These are phyloP conservation scores for Sesbania bispinosa DNA, from an alignment of 306 rosid species.

Conservation along the genomic window DNA sequence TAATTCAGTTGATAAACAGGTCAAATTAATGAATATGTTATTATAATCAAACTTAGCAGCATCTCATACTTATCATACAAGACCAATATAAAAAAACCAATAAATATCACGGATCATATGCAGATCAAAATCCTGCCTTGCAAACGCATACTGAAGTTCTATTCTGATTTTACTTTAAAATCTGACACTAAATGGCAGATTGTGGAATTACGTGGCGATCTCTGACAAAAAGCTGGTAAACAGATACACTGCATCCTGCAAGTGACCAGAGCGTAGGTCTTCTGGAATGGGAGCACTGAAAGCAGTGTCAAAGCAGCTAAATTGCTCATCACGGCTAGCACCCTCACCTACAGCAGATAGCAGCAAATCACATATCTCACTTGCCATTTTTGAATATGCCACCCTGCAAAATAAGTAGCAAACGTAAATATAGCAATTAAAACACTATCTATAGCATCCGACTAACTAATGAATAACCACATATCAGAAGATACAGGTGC, in stretches of 20 bases:
- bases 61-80: conserved; percentile 1
- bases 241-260: conserved; percentile 76
- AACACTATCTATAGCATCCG: neutral
- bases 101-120: neutral
- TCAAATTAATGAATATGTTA: conserved; percentile 6
- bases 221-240: conserved; percentile 81
- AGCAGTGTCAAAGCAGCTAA: conserved; percentile 75
- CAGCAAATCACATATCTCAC: conserved; percentile 68
- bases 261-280: conserved; percentile 69
- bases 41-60: neutral
- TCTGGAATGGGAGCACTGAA: conserved; percentile 77
- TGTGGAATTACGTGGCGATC: conserved; percentile 44
- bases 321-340: conserved; percentile 61
- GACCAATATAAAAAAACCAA: neutral
- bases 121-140: conserved; percentile 23
- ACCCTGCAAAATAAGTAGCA: conserved; percentile 43
- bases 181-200: neutral
- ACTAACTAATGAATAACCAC: conserved; percentile 1
- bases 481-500: neutral
- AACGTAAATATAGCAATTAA: conserved; percentile 18
- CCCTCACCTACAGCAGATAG: conserved; percentile 62
- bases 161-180: neutral
- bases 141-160: neutral
- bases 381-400: conserved; percentile 83
- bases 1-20: neutral